Evolutionary conservation across 1,284 basidiomycete genomes (phyloP), one percentile per base, ranked within the genome.

Genomic region (Trametes versicolor): DNA sequence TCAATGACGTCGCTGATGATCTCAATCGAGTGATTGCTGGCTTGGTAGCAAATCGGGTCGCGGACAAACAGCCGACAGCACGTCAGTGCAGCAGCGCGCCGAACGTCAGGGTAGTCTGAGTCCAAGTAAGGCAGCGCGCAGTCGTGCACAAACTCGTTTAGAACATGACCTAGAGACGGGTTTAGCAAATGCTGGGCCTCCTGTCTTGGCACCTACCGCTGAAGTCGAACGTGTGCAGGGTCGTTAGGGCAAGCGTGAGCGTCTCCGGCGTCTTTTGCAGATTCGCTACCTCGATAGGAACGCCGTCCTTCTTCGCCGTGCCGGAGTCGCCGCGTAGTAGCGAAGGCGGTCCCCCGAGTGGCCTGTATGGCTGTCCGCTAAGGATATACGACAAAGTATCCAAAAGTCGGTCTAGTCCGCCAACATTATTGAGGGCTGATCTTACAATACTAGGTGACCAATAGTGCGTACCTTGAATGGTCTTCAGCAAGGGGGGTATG

Each of bases 1-100:
- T 99, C 97, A 49, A 99, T 85, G 21, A 99, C 97, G 71, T 99
- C 98, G 76, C 96, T 97, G 75, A 99, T 97, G 65, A 99, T 93
- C 75, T 99, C 96, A 66, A 98, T 97, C 5, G 97, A 95, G 77
- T 99, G 95, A 74, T 93, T 96, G 80, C 96, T 98, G 21, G 95
- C 93, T 80, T 99, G 97, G 73, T 94, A 96, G 77, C 95, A 97
- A 65, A 99, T 98, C 0, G 97, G 97, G 78, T 99, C 98, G 67
- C 93, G 91, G 63, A 97, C 91, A 74, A 99, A 98, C 43, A 97
- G 86, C 64, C 87, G 90, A 71, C 96, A 98, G 74, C 97, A 99
- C 0, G 97, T 97, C 58, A 95, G 78, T 2, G 98, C 97, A 17
- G 98, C 97, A 19, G 96, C 95, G 60, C 93, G 87, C 23, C 98